Conservation (phyloP, 768 basidiomycete genomes). For the Collybia sp. region DNA sequence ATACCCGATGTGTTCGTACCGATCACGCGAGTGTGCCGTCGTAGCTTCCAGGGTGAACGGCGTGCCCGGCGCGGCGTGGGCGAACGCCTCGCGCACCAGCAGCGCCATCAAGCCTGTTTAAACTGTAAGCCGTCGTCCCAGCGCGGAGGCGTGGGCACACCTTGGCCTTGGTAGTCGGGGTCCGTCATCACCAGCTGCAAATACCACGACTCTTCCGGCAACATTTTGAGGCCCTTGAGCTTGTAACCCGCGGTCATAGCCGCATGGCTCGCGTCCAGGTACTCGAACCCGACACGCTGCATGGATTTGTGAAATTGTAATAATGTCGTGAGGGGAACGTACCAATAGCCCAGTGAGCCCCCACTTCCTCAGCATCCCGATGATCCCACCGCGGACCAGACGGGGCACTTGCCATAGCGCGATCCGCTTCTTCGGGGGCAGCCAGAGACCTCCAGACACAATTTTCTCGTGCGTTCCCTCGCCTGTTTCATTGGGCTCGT, state of each 20-base stretch:
- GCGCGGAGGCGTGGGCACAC: constrained; percentile 6
- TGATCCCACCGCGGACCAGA: constrained; percentile 3
- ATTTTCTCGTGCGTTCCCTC: constrained; percentile 2
- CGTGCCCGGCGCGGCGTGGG: not conserved
- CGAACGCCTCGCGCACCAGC: not conserved
- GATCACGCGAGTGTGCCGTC: not conserved
- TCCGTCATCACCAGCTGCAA: constrained; percentile 20
- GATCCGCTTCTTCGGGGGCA: constrained; percentile 3
- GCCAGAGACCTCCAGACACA: constrained; percentile 3
- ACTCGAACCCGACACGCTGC: not conserved
- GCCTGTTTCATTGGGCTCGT: not conserved
- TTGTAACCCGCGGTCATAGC: constrained; percentile 15
- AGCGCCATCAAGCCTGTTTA: not conserved
- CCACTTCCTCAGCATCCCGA: constrained; percentile 3
- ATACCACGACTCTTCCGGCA: constrained; percentile 23
- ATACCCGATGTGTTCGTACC: not conserved
- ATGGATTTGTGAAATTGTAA: not conserved
- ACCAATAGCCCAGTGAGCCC: constrained; percentile 3
- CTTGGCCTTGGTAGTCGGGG: constrained; percentile 22
- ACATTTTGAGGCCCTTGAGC: constrained; percentile 7
- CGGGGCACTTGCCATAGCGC: constrained; percentile 3
- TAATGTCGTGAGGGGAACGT: not conserved
- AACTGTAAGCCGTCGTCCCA: not conserved
- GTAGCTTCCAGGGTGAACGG: not conserved
- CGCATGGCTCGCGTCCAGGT: constrained; percentile 5